These are phyloP conservation scores for Sapria himalayana DNA, from an alignment of 345 rosid genomes.

Conservation along the genomic window DNA sequence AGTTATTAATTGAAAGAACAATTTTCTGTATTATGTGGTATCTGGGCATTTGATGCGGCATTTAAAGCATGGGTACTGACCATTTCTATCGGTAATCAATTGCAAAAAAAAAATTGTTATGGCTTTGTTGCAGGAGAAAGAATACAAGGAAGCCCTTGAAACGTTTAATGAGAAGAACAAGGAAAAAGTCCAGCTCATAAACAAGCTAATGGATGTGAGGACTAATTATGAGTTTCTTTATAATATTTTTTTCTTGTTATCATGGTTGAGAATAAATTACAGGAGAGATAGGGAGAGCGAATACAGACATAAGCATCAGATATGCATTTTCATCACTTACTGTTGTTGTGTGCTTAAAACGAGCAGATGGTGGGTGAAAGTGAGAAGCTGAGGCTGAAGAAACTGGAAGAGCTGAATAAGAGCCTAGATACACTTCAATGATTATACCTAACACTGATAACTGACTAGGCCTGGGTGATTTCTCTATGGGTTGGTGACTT, in stretches of 20 bases:
- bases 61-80: no score
- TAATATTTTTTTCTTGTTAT: no score
- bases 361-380: constrained; percentile 61
- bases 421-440: constrained; percentile 27
- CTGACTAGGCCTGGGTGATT: constrained; percentile 47
- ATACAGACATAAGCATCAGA: constrained; percentile 4
- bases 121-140: constrained; percentile 44
- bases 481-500: constrained; percentile 31
- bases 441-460: constrained; percentile 17
- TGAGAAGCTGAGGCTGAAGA: constrained; percentile 59
- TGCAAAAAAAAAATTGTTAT: no score
- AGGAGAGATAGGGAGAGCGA: no score
- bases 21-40: no score
- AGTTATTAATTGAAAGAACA: no score
- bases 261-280: no score
- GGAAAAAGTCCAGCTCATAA: constrained; percentile 53
- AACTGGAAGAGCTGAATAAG: constrained; percentile 79
- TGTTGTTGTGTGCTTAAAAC: constrained; percentile 4
- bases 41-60: no score
- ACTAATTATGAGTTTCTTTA: constrained; percentile 3
- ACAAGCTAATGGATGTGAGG: constrained; percentile 73
- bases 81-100: no score
- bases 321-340: constrained; percentile 2
- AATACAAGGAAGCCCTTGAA: constrained; percentile 73
- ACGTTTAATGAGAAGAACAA: constrained; percentile 71